phyloP scores from a whole-genome alignment of 495 filamentous ascomycete genomes.

The Aspergillus funiculosus region DNA sequence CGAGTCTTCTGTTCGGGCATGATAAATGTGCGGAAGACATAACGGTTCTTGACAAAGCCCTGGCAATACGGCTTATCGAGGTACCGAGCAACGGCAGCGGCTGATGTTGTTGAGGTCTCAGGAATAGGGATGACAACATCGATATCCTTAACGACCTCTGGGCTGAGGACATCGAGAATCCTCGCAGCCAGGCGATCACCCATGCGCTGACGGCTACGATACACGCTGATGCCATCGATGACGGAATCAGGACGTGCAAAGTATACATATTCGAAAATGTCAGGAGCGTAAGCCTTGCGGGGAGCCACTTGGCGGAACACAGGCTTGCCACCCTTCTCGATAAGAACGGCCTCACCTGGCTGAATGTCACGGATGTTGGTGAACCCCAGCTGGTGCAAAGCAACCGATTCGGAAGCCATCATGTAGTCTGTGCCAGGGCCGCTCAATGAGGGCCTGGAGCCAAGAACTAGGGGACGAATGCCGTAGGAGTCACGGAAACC shows the following conservation, averaged over 20 bases:
- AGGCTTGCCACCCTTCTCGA: slow-evolving; percentile 74
- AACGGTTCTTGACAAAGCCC: slow-evolving; percentile 91
- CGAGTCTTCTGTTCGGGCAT: slow-evolving; percentile 83
- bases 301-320: slow-evolving; percentile 68
- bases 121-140: slow-evolving; percentile 90
- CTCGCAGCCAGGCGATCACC: slow-evolving; percentile 79
- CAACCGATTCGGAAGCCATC: slow-evolving; percentile 95
- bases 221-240: slow-evolving; percentile 90
- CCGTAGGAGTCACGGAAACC: slow-evolving; percentile 87
- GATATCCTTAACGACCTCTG: slow-evolving; percentile 73
- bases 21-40: slow-evolving; percentile 94
- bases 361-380: slow-evolving; percentile 72
- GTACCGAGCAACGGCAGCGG: slow-evolving; percentile 68
- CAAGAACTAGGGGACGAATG: slow-evolving; percentile 84
- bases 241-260: slow-evolving; percentile 79
- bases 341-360: slow-evolving; percentile 90
- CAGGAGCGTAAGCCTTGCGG: slow-evolving; percentile 72
- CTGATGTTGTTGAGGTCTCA: slow-evolving; percentile 80
- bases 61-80: slow-evolving; percentile 78
- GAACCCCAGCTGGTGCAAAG: slow-evolving; percentile 83
- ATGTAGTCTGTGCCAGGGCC: slow-evolving; percentile 81
- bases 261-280: slow-evolving; percentile 86
- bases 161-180: slow-evolving; percentile 65
- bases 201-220: slow-evolving; percentile 87
- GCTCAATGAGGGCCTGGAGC: slow-evolving; percentile 62